Evolutionary conservation across 768 basidiomycete species (phyloP).

Genomic region (Hericium coralloides): DNA sequence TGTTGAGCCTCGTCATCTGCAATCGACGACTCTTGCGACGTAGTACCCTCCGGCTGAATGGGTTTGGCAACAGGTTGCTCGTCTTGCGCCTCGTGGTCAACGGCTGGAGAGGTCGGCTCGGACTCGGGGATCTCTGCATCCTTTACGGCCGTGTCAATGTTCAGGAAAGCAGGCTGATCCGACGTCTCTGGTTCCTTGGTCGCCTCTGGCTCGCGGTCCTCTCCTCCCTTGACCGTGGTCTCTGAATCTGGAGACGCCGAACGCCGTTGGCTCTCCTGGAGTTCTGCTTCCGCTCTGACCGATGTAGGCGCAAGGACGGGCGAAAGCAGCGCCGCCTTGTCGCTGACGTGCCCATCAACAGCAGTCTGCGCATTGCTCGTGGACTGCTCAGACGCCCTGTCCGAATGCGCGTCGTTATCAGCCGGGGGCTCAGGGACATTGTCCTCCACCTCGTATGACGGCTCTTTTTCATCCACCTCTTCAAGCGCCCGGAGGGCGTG

Average conservation of each 20-base stretch:
- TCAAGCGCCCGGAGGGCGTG: background rate
- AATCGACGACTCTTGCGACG: background rate
- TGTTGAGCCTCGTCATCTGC: background rate
- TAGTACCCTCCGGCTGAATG: background rate
- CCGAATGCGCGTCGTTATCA: background rate
- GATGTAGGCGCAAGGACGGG: background rate
- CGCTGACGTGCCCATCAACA: background rate
- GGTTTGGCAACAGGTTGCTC: too few species aligned
- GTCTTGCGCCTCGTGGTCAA: too few species aligned
- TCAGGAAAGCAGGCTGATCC: too few species aligned
- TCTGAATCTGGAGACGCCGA: background rate
- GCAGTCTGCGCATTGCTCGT: background rate
- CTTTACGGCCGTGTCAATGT: too few species aligned
- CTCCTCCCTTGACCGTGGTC: background rate
- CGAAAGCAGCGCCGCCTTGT: background rate
- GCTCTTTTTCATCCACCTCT: background rate
- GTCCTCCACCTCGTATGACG: background rate
- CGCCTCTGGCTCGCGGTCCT: too few species aligned
- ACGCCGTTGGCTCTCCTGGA: background rate
- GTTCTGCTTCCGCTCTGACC: too few species aligned
- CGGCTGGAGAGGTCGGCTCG: too few species aligned
- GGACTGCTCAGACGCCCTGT: background rate
- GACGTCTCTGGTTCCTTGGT: too few species aligned
- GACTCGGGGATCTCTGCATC: too few species aligned
- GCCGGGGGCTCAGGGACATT: background rate